Evolutionary conservation across 805 yeast species (phyloP), one percentile per base, ranked within the genome.

Genomic region (Lipomyces sp.): DNA sequence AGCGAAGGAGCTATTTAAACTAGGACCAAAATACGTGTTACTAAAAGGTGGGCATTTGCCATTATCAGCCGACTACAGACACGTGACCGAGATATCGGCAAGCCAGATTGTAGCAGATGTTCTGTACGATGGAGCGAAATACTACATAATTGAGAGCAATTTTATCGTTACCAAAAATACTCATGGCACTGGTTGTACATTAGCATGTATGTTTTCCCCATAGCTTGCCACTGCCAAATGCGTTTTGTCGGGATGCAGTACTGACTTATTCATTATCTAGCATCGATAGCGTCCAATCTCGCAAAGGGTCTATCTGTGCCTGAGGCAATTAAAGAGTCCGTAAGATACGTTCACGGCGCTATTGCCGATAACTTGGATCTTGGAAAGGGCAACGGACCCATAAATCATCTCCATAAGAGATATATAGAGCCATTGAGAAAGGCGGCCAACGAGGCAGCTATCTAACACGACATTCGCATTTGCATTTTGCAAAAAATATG

Each of bases 181-280:
- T 0, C 97, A 92, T 76, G 97, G 97, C 11, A 90, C 97, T 2
- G 97, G 97, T 0, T 92, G 97, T 77, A 90, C 97, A 0, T 80
- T 92, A 60, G 86, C 96, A 0, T 64, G 71, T 69, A 61, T 42
- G 71, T 34, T 64, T 29, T 24, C 13, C 54, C 6, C 34, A 51
- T 18, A 4, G 30, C 13, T 24, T 5, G 30, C 13, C 24, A 24
- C 32, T 6, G 3, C 48, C 3, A 7, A 15, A 42, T n/a, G 48
- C 24, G 18, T 42, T n/a, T n/a, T 37, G 39, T 4, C 13, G 24
- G 24, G 39, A 37, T 37, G 39, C 4, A 13, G 10, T 18, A 5
- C 39, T 53, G 35, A 35, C 58, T 11, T 39, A 39, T 62, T 11
- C 50, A 39, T 35, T 6, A n/a, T 34, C 2, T 29, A 68, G 87